These are phyloP conservation scores for Paspalum vaginatum DNA, from an alignment of 176 grass and related monocot genomes.

Conservation along the genomic window DNA sequence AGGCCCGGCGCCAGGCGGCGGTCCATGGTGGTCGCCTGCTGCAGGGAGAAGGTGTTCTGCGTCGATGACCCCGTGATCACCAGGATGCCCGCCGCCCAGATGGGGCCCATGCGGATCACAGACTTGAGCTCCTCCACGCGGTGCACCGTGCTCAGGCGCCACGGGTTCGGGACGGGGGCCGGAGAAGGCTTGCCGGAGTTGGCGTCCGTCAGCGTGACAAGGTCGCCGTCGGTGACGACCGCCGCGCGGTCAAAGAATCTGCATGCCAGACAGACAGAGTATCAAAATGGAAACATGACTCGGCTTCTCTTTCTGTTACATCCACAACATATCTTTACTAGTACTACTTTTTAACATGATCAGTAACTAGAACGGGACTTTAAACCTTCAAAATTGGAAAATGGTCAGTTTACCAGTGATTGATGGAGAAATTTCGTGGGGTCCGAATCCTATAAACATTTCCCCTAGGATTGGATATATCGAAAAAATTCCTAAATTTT, in stretches of 20 bases:
- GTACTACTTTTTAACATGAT: too few relatives aligned
- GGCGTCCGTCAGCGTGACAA: not conserved
- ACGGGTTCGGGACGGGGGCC: slow-evolving; percentile 35
- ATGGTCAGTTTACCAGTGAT: too few relatives aligned
- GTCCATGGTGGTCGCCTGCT: slow-evolving; percentile 91
- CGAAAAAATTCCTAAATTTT: too few relatives aligned
- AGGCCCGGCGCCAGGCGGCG: slow-evolving; percentile 44
- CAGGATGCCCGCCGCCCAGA: slow-evolving; percentile 86
- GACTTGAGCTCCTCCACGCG: slow-evolving; percentile 84
- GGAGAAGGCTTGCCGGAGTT: slow-evolving; percentile 20
- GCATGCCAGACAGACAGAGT: not conserved
- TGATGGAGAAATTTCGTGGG: too few relatives aligned
- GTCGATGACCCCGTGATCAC: slow-evolving; percentile 65
- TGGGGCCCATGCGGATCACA: slow-evolving; percentile 77
- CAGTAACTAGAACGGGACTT: too few relatives aligned
- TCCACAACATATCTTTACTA: too few relatives aligned
- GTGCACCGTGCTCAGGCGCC: slow-evolving; percentile 85
- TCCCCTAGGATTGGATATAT: too few relatives aligned
- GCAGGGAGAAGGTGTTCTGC: slow-evolving; percentile 75
- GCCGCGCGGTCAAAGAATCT: slow-evolving; percentile 85
- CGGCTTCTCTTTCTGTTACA: too few relatives aligned
- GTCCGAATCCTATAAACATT: too few relatives aligned
- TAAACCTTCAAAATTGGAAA: too few relatives aligned
- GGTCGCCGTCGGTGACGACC: slow-evolving; percentile 58
- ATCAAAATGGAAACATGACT: too few relatives aligned